Conservation (phyloP, 768 basidiomycete species). For the Hypholoma sublateritium region DNA sequence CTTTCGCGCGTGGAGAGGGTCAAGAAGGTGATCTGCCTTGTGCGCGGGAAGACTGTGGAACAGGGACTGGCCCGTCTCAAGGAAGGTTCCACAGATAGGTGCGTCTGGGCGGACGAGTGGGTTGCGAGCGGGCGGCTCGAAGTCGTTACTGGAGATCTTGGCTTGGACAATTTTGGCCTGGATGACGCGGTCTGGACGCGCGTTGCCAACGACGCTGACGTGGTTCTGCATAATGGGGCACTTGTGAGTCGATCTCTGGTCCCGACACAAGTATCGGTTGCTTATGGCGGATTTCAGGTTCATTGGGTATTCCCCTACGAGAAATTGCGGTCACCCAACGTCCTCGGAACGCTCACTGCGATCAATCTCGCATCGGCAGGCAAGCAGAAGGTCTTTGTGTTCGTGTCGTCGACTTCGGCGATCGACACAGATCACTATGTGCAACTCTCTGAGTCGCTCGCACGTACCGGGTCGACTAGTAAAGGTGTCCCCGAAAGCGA, state of each 20-base stretch:
- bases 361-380: conserved; percentile 73
- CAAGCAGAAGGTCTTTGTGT: conserved; percentile 80
- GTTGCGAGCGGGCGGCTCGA: conserved; percentile 63
- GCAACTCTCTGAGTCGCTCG: conserved; percentile 72
- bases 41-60: conserved; percentile 66
- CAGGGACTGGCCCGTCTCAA: conserved; percentile 70
- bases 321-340: conserved; percentile 88
- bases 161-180: conserved; percentile 73
- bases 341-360: conserved; percentile 85
- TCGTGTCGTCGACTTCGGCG: conserved; percentile 95
- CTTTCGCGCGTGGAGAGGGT: conserved; percentile 62
- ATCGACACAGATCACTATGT: conserved; percentile 93
- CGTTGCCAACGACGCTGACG: conserved; percentile 73
- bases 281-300: conserved; percentile 49
- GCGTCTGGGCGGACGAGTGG: conserved; percentile 91
- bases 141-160: conserved; percentile 83
- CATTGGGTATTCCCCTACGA: conserved; percentile 99
- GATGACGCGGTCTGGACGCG: conserved; percentile 60
- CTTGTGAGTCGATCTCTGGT: conserved; percentile 54
- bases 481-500: conserved; percentile 86
- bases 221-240: conserved; percentile 94
- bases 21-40: conserved; percentile 88
- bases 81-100: conserved; percentile 72
- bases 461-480: conserved; percentile 36
- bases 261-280: not conserved